A percentile compares a stretch with the other conserved stretches of the same genome.
Conservation (phyloP, 75 land plant species). For the Pinus taeda region DNA sequence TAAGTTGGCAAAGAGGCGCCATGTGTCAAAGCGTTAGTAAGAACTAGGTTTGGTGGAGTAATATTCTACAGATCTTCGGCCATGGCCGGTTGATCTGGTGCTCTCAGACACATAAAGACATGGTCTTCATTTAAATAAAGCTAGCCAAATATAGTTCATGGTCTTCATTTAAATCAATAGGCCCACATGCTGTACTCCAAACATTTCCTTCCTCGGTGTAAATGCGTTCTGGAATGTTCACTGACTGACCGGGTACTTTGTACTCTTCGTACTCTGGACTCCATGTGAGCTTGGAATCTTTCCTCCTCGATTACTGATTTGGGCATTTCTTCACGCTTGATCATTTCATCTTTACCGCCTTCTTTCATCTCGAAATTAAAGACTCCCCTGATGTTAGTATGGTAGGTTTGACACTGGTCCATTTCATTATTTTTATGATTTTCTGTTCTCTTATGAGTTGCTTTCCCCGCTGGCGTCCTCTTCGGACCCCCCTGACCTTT, state of each 20-base stretch:
- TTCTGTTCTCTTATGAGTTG: not conserved
- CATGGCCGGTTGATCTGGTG: not conserved
- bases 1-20: not conserved
- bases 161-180: no score
- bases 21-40: not conserved
- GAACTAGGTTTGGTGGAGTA: not conserved
- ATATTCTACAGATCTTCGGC: not conserved
- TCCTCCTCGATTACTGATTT: not conserved
- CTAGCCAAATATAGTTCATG: not conserved
- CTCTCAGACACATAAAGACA: not conserved
- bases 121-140: no score
- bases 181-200: not conserved
- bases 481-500: conserved; percentile 54
- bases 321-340: not conserved
- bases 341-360: not conserved
- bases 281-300: not conserved
- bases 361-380: not conserved
- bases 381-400: not conserved
- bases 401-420: not conserved
- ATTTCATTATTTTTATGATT: not conserved
- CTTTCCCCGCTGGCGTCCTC: no score
- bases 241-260: not conserved
- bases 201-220: not conserved
- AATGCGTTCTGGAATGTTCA: not conserved
- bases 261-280: not conserved